Evolutionary conservation across 2,329 filamentous ascomycete species (phyloP).

Genomic region (Acrocalymma vagum): DNA sequence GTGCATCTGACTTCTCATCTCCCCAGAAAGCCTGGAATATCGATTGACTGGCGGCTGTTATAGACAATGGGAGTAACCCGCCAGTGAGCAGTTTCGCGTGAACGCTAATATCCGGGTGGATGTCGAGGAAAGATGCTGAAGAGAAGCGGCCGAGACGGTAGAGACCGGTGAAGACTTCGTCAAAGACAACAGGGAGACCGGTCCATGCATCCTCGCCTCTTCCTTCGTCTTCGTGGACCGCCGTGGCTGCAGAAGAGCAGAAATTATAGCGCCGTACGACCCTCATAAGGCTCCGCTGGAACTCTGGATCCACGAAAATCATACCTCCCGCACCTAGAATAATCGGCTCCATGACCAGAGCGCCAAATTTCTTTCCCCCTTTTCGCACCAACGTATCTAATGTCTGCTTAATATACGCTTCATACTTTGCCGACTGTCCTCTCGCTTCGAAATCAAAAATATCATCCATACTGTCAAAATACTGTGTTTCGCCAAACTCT

Average conservation of each 20-base stretch:
- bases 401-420: conserved; percentile 64
- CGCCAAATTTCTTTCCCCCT: conserved; percentile 74
- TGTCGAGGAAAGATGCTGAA: conserved; percentile 73
- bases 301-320: conserved; percentile 84
- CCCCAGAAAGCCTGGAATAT: conserved; percentile 78
- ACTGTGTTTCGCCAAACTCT: conserved; percentile 54
- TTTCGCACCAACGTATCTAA: conserved; percentile 62
- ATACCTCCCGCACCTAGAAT: conserved; percentile 85
- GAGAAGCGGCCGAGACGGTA: conserved; percentile 80
- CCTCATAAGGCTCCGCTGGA: conserved; percentile 75
- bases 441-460: conserved; percentile 52
- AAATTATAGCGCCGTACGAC: conserved; percentile 72
- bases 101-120: conserved; percentile 77
- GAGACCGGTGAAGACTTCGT: conserved; percentile 88
- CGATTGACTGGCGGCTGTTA: conserved; percentile 76
- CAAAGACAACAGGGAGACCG: conserved; percentile 80
- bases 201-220: conserved; percentile 64
- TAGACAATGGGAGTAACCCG: conserved; percentile 78
- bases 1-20: conserved; percentile 77
- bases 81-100: conserved; percentile 87
- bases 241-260: conserved; percentile 26
- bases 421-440: conserved; percentile 59
- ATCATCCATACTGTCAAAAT: conserved; percentile 39
- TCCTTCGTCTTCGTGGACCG: not conserved
- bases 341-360: conserved; percentile 81